Percentiles rank a stretch among this genome's conserved stretches.
These are phyloP conservation scores for Coprinopsis marcescibilis DNA, from an alignment of 768 basidiomycete species.

Conservation along the genomic window DNA sequence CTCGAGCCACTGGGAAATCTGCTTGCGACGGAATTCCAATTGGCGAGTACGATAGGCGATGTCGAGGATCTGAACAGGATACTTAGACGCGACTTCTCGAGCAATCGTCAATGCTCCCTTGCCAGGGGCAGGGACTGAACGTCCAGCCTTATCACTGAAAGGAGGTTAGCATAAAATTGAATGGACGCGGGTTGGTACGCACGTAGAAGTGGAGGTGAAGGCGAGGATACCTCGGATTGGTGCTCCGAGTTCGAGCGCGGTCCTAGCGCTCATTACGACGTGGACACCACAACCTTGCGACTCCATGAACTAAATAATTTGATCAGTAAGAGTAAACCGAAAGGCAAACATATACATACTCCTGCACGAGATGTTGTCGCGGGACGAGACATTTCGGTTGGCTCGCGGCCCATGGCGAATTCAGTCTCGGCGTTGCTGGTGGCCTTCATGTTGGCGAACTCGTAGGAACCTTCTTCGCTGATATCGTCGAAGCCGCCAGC, in stretches of 20 bases:
- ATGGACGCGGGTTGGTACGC: constrained; percentile 24
- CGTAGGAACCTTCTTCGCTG: constrained; percentile 96
- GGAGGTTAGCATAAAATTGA: not conserved
- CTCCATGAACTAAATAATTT: constrained; percentile 78
- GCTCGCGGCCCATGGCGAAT: constrained; percentile 98
- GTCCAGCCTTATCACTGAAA: constrained; percentile 92
- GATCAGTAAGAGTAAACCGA: constrained; percentile 8
- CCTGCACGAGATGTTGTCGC: constrained; percentile 95
- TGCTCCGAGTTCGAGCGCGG: constrained; percentile 89
- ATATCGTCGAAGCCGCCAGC: constrained; percentile 98
- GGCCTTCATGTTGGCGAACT: constrained; percentile 99
- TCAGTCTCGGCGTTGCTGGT: constrained; percentile 96
- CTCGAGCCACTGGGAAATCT: constrained; percentile 90
- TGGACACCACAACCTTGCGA: constrained; percentile 92
- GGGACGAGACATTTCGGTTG: constrained; percentile 97
- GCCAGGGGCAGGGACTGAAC: constrained; percentile 95
- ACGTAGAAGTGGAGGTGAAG: constrained; percentile 96
- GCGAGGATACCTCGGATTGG: constrained; percentile 92
- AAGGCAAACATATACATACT: constrained; percentile 38
- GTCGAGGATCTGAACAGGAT: constrained; percentile 75
- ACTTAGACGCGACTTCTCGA: constrained; percentile 73
- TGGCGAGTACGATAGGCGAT: constrained; percentile 89
- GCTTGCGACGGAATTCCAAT: constrained; percentile 89
- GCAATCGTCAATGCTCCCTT: constrained; percentile 88
- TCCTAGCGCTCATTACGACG: constrained; percentile 94